Evolutionary conservation across 2,329 filamentous ascomycete species (phyloP), one percentile per base, ranked within the genome.

Genomic region (Xylariales sp.): DNA sequence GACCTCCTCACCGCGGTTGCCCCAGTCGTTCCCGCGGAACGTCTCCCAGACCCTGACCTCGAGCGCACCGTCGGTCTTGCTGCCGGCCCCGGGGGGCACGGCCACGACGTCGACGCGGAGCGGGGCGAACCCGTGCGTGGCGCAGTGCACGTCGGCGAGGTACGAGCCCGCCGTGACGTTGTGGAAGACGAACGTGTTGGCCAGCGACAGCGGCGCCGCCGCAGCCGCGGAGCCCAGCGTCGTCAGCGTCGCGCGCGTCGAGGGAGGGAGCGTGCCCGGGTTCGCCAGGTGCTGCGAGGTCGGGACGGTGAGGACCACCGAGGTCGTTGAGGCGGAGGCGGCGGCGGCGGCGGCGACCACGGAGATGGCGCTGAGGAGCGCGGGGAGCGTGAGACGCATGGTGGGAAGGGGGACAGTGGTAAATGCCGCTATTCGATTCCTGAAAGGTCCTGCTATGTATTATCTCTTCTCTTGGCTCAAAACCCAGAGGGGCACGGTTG

Each of bases 21-120:
- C 80, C 89, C 91, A 96, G 50, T 93, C 86, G 53, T 95, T 91
- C 1, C 88, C 89, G 33, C 88, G 73, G 59, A 83, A 95, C 18
- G 88, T 95, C 69, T 91, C 86, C 83, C 86, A 93, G 4, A 88
- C 69, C 32, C 72, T 60, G 27, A 69, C 61, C 37, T 54, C 50
- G 3, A 50, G 29, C 20, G 41, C 54, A 4, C 46, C 47, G 36
- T 53, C 54, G 31, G 51, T 50, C 7, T 14, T 34, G 1, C 16
- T 38, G n/a, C 29, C 46, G 7, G 62, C 60, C 49, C 65, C 59
- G 16, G 62, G 57, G 25, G 64, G 60, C 36, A 61, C 45, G 20
- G 34, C 45, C 3, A 54, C 50, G 14, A 93, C 76, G 56, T 97
- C 93, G 20, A 97, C 76, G 30, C 91, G 75, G 59, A 94, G 69